These are phyloP conservation scores for Balamuthia mandrillaris DNA, from an alignment of 208 protist species.

Conservation along the genomic window DNA sequence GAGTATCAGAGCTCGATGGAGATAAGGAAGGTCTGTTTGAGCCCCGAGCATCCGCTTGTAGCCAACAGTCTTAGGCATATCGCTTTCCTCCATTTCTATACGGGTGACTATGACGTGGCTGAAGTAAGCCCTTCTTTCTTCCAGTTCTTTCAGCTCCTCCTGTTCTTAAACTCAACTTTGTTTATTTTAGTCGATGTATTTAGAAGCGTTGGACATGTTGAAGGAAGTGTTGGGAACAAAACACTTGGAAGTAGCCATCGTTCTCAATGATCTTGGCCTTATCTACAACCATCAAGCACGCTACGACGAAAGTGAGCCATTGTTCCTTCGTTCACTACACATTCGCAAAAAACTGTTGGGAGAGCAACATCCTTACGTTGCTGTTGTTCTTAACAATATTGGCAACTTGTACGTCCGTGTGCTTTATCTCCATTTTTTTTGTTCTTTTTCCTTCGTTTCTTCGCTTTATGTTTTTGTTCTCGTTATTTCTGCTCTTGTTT, in stretches of 20 bases:
- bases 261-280: slow-evolving; percentile 24
- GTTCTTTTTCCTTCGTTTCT: neutral
- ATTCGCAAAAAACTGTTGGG: slow-evolving; percentile 31
- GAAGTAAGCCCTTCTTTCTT: neutral
- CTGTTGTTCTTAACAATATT: slow-evolving; percentile 20
- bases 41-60: neutral
- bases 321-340: neutral
- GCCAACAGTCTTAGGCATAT: neutral
- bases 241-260: neutral
- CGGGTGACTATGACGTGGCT: neutral
- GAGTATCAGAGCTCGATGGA: neutral
- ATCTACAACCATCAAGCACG: slow-evolving; percentile 35
- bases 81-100: slow-evolving; percentile 26
- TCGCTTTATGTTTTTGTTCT: neutral
- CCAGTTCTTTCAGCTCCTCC: neutral
- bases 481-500: neutral
- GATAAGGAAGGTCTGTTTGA: neutral
- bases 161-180: too few species aligned
- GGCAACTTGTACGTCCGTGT: slow-evolving; percentile 31
- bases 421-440: too few species aligned
- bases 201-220: neutral
- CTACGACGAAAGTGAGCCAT: slow-evolving; percentile 16
- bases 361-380: slow-evolving; percentile 7
- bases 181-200: neutral
- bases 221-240: neutral